Percentiles rank a stretch among this genome's conserved stretches.
These are phyloP conservation scores for Huntiella abstrusa DNA, from an alignment of 2,329 filamentous ascomycete species.

Conservation along the genomic window DNA sequence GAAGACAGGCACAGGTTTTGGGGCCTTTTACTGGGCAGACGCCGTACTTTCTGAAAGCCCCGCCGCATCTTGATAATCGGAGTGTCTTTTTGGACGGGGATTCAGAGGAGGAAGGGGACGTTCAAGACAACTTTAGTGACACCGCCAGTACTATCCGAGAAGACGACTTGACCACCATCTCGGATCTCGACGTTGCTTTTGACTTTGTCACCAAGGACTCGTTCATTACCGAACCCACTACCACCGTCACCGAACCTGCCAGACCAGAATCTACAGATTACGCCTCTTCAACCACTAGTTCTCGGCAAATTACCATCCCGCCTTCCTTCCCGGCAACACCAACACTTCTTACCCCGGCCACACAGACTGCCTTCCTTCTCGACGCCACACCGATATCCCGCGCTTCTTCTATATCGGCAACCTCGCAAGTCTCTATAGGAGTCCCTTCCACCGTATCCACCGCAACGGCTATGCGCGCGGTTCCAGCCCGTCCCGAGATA, in stretches of 20 bases:
- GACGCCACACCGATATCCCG: not conserved
- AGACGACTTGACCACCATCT: too few relatives aligned
- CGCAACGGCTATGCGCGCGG: constrained; percentile 6
- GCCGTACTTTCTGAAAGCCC: too few relatives aligned
- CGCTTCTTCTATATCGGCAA: not conserved
- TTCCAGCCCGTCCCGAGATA: constrained; percentile 8
- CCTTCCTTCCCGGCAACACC: not conserved
- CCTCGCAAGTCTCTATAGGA: not conserved
- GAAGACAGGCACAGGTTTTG: not conserved
- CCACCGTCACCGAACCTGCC: not conserved
- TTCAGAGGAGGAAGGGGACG: too few relatives aligned
- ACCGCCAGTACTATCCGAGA: too few relatives aligned
- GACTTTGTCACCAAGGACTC: too few relatives aligned
- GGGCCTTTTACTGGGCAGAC: too few relatives aligned
- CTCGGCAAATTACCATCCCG: not conserved
- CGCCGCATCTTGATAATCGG: too few relatives aligned
- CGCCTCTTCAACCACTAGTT: not conserved
- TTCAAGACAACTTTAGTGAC: too few relatives aligned
- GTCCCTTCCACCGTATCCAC: not conserved
- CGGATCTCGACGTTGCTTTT: too few relatives aligned
- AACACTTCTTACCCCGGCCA: not conserved
- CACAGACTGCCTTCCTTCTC: not conserved
- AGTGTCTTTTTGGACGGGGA: too few relatives aligned
- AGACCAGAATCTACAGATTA: too few relatives aligned
- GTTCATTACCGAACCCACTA: not conserved